phyloP scores from a whole-genome alignment of 768 basidiomycete genomes.

The Russula lepida region DNA sequence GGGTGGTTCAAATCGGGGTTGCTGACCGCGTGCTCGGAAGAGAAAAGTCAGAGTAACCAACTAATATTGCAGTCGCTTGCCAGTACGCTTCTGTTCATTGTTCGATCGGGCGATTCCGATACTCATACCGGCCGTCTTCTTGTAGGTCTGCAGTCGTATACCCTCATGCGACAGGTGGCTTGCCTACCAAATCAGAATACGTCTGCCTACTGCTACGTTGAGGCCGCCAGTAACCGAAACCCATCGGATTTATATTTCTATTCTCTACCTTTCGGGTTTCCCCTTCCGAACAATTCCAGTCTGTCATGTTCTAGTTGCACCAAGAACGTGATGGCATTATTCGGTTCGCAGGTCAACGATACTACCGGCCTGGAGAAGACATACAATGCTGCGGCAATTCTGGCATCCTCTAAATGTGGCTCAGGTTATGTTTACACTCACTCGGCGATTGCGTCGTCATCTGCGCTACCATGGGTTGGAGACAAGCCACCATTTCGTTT shows the following conservation, averaged over 20 bases:
- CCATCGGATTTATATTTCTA: slow-evolving; percentile 71
- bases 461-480: neutral
- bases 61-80: slow-evolving; percentile 47
- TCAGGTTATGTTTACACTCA: slow-evolving; percentile 31
- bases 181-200: slow-evolving; percentile 52
- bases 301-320: slow-evolving; percentile 61
- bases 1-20: slow-evolving; percentile 47
- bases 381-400: slow-evolving; percentile 40
- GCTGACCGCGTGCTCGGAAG: slow-evolving; percentile 43
- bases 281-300: slow-evolving; percentile 40
- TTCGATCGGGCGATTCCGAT: neutral
- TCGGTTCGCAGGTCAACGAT: slow-evolving; percentile 33
- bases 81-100: slow-evolving; percentile 33
- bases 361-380: slow-evolving; percentile 37
- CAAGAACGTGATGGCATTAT: slow-evolving; percentile 47
- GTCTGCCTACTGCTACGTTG: slow-evolving; percentile 65
- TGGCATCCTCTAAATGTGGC: slow-evolving; percentile 46
- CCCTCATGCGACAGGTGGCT: slow-evolving; percentile 49
- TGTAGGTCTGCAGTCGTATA: slow-evolving; percentile 54
- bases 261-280: slow-evolving; percentile 50
- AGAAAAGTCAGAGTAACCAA: slow-evolving; percentile 44
- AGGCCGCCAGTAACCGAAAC: slow-evolving; percentile 47
- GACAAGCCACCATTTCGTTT: neutral
- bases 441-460: slow-evolving; percentile 4
- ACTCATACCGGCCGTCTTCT: neutral